phyloP scores from a whole-genome alignment of 2,329 filamentous ascomycete species.

The Chaetomium strumarium region DNA sequence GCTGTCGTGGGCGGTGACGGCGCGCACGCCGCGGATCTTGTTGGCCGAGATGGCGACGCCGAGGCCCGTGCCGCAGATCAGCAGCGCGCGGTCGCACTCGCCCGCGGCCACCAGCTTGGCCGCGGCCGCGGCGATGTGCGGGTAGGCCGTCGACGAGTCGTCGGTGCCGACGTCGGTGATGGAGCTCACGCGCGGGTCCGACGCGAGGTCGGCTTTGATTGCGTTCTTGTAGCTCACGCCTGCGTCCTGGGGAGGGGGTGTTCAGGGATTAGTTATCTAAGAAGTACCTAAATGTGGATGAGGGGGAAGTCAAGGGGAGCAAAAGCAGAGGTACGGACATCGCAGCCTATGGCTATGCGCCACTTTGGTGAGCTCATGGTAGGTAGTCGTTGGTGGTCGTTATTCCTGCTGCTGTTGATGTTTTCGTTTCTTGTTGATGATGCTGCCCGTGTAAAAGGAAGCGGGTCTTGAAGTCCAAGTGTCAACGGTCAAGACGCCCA shows the following conservation, averaged over 20 bases:
- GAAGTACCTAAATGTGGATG: background rate
- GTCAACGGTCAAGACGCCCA: constrained; percentile 9
- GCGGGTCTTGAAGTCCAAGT: constrained; percentile 2
- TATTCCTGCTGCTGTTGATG: background rate
- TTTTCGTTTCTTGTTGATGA: constrained; percentile 8
- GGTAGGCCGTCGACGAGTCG: constrained; percentile 72
- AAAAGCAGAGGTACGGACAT: constrained; percentile 31
- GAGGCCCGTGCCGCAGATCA: constrained; percentile 81
- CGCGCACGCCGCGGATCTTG: constrained; percentile 76
- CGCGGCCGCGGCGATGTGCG: constrained; percentile 69
- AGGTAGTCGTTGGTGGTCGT: constrained; percentile 3
- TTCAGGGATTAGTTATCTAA: background rate
- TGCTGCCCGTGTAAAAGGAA: background rate
- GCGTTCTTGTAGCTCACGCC: constrained; percentile 73
- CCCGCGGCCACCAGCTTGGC: constrained; percentile 57
- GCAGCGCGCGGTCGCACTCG: constrained; percentile 67
- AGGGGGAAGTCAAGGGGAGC: background rate
- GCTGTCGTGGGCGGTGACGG: constrained; percentile 84
- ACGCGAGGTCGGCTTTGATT: constrained; percentile 66
- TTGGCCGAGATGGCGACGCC: constrained; percentile 87
- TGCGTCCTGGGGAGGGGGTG: constrained; percentile 53
- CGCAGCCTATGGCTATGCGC: constrained; percentile 49
- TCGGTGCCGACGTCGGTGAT: constrained; percentile 66
- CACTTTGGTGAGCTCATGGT: constrained; percentile 41
- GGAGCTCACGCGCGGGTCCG: constrained; percentile 58